Percentiles rank a stretch among this genome's conserved stretches.
These are phyloP conservation scores for Pisolithus microcarpus DNA, from an alignment of 768 basidiomycete genomes.

Conservation along the genomic window DNA sequence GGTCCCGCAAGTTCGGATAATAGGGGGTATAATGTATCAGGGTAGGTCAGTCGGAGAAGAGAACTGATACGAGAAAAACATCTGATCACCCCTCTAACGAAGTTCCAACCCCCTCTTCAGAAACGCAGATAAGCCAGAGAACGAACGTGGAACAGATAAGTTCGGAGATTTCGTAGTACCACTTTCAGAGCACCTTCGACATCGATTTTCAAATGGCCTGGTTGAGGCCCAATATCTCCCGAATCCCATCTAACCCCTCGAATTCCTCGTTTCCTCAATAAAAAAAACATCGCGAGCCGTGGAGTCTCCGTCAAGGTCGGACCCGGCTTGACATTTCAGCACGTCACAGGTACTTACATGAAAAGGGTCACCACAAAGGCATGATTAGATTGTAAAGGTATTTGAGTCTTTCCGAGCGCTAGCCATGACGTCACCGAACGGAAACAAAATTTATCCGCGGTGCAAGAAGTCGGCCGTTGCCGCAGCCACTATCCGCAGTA, in stretches of 20 bases:
- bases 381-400: no score
- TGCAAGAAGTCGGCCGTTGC: no score
- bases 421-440: no score
- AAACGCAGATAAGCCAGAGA: not conserved
- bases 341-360: no score
- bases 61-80: not conserved
- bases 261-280: no score
- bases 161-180: not conserved
- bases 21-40: constrained; percentile 11
- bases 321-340: no score
- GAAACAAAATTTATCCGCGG: no score
- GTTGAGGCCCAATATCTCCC: not conserved
- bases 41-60: constrained; percentile 1
- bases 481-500: no score
- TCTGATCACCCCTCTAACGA: not conserved
- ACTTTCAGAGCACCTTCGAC: not conserved
- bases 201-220: not conserved
- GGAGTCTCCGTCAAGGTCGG: no score
- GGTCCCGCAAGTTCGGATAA: constrained; percentile 38
- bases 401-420: no score
- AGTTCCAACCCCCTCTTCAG: not conserved
- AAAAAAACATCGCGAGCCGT: no score
- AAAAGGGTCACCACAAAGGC: no score
- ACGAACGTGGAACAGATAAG: not conserved
- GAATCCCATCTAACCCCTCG: not conserved